Evolutionary conservation across 1,284 basidiomycete species (phyloP), one percentile per base, ranked within the genome.

Genomic region (Rhodotorula mucilaginosa): DNA sequence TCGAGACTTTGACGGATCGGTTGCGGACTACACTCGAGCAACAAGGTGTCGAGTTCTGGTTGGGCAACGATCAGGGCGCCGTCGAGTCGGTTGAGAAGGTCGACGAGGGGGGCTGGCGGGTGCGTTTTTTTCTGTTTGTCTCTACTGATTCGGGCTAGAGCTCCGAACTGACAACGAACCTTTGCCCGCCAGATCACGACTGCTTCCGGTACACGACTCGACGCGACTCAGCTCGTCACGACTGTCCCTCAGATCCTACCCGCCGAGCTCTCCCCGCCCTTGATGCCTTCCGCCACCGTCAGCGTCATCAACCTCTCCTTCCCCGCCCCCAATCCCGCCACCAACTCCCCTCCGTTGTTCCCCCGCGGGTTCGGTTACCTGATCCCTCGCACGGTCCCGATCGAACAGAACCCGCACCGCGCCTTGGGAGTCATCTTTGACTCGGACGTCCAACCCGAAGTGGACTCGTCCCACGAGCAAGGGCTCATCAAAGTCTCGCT

Each of bases 341-440:
- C 69, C 48, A 26, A 26, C 26, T 26, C 26, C 26, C 61, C 79
- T 62, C 80, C 80, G 71, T 71, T 79, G 68, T 80, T 82, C 68
- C 82, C 84, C 18, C 68, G 86, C 19, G 96, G 95, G 0, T 98
- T 98, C 81, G 96, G 96, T 2, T 98, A 96, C 82, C 88, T 99
- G 75, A 86, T 97, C 65, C 93, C 95, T 0, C 89, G 94, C 12
- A 87, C 90, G 63, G 68, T 82, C 78, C 47, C 88, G 81, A 19
- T 87, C 87, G 80, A 82, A 79, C 67, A 76, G 71, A 77, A 76
- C 72, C 78, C 76, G 26, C 71, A 73, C 60, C 80, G 72, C 74
- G 83, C 74, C 76, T 82, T 73, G 77, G 86, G 70, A 34, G 84
- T 88, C 0, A 85, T 84, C 21, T 90, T 94, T 76, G 90, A 93